Conservation (phyloP, 305 asterid species). For the Fraxinus floribunda region DNA sequence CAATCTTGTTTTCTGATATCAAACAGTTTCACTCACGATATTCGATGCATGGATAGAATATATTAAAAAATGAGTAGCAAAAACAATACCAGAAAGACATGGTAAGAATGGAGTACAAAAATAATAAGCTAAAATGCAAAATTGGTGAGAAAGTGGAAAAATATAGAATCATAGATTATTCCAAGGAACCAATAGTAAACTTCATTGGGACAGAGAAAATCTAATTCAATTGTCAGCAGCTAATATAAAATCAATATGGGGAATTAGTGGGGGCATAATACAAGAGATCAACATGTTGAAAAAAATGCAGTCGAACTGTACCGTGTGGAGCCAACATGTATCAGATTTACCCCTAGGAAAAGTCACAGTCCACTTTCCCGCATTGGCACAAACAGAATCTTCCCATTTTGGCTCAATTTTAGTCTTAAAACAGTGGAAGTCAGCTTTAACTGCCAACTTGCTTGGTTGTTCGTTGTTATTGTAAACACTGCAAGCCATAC, state of each 20-base stretch:
- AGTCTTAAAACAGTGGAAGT: conserved; percentile 81
- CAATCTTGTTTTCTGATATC: too few relatives aligned
- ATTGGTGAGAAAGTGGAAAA: too few relatives aligned
- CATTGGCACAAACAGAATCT: conserved; percentile 90
- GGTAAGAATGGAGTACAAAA: too few relatives aligned
- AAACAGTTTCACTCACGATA: too few relatives aligned
- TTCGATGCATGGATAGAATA: too few relatives aligned
- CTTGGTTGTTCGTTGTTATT: conserved; percentile 78
- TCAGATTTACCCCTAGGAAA: conserved; percentile 67
- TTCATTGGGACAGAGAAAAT: too few relatives aligned
- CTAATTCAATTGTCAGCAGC: conserved; percentile 91
- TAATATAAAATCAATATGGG: conserved; percentile 29
- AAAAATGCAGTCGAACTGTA: conserved; percentile 27
- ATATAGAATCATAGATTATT: too few relatives aligned
- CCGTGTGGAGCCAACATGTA: conserved; percentile 84
- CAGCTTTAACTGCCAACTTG: conserved; percentile 67
- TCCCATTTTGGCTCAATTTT: conserved; percentile 93
- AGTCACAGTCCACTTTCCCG: conserved; percentile 83
- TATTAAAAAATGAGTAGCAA: too few relatives aligned
- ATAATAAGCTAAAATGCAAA: too few relatives aligned
- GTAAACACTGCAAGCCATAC: conserved; percentile 57
- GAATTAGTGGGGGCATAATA: conserved; percentile 4
- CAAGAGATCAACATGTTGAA: neutral
- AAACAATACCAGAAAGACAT: too few relatives aligned
- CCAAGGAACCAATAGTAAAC: too few relatives aligned